Evolutionary conservation across 805 yeast species (phyloP).

Genomic region (Monosporozyma aerobia): DNA sequence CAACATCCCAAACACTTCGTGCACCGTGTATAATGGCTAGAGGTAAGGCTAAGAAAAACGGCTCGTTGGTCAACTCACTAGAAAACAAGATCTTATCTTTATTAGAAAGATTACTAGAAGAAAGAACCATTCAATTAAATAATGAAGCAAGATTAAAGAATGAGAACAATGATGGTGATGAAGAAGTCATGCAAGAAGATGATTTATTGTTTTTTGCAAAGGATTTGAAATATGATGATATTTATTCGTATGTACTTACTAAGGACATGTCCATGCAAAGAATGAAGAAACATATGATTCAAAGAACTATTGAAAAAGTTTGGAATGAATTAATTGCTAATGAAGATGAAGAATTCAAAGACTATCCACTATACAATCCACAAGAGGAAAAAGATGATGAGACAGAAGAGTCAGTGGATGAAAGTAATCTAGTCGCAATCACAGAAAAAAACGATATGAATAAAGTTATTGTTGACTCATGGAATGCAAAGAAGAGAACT

Average conservation of each 20-base stretch:
- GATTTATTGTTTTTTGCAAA: constrained; percentile 47
- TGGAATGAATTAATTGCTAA: constrained; percentile 47
- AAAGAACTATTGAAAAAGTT: constrained; percentile 54
- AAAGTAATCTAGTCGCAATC: constrained; percentile 52
- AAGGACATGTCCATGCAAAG: constrained; percentile 62
- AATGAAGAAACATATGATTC: constrained; percentile 55
- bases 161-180: constrained; percentile 6
- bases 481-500: constrained; percentile 53
- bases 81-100: constrained; percentile 51
- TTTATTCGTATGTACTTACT: constrained; percentile 49
- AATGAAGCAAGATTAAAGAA: constrained; percentile 21
- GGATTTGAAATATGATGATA: constrained; percentile 44
- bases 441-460: constrained; percentile 62
- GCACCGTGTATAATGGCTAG: constrained; percentile 25
- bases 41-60: constrained; percentile 18
- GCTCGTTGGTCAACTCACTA: constrained; percentile 28
- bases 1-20: not conserved
- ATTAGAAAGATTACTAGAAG: constrained; percentile 50
- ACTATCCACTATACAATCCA: constrained; percentile 15
- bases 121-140: constrained; percentile 35
- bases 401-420: constrained; percentile 26
- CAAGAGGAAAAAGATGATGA: constrained; percentile 23
- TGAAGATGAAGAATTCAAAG: constrained; percentile 47
- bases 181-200: constrained; percentile 15
- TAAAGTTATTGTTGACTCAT: constrained; percentile 61